Base-by-base conservation (phyloP, 1,284 basidiomycete species). In the Inonotus hispidus region DNA sequence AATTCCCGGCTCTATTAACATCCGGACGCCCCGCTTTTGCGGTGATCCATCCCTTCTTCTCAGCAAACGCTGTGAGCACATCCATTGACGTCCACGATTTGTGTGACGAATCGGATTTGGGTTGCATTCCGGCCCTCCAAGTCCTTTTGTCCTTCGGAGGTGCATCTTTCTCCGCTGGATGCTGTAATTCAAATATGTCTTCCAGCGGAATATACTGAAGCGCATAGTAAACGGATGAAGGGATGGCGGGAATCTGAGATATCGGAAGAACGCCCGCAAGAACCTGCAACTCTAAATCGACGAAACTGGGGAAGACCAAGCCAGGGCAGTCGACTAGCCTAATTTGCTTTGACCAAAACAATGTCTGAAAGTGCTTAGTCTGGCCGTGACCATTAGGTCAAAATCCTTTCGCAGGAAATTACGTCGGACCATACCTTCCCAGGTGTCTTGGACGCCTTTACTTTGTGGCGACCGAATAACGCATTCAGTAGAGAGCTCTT, bases 341-440 rank as follows among this genome's bases (percentile, higher is more conserved):
- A 62, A 95, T 80, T 63, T 91, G 86, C 1, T 79, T 74, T 46
- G 87, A 92, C 89, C 89, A 95, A 71, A 88, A 95, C 53, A 93
- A 81, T 0, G 94, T 95, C 72, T 96, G 93, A 71, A 93, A 95
- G 70, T 95, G 93, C 73, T 95, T 96, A 1, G 93, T 96, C 90
- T 93, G 65, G 4, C 16, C 13, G 37, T 55, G 25, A 11, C 32
- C n/a, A 45, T 53, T 45, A 54, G 54, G 27, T 58, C 25, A 23
- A 10, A 59, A 32, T 57, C 29, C 6, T 39, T 53, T 60, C n/a
- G 38, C 25, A 13, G 56, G 39, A 1, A 53, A 59, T 13, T 19
- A 39, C 53, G 35, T 21, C 54, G 47, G 37, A 39, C 53, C 71
- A 49, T 53, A 87, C 89, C 80, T 97, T 97, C 61, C 95, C 95